A percentile compares a stretch with the other conserved stretches of the same genome.
Evolutionary conservation across 2,329 filamentous ascomycete species (phyloP).

Genomic region (Bipolaris zeicola): DNA sequence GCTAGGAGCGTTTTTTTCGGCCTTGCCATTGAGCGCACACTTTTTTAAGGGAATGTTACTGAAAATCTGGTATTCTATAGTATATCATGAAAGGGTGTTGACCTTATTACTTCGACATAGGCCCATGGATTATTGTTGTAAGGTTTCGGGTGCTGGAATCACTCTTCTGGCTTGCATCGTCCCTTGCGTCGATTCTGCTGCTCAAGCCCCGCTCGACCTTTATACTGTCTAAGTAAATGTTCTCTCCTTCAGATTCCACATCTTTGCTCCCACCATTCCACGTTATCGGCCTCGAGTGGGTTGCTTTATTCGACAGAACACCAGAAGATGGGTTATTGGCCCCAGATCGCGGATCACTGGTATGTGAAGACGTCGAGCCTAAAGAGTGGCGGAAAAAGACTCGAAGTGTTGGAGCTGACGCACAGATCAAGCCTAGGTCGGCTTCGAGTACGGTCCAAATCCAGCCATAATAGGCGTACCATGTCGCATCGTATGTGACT

Average conservation of each 20-base stretch:
- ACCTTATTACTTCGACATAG: not conserved
- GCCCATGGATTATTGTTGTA: not conserved
- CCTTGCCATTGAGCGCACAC: not conserved
- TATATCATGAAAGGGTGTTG: not conserved
- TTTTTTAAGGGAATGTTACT: not conserved
- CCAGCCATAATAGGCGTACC: not conserved
- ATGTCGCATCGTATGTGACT: not conserved
- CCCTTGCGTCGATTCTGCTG: not conserved
- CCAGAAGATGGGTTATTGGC: not conserved
- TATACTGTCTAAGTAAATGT: not conserved
- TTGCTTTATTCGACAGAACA: not conserved
- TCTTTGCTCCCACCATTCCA: not conserved
- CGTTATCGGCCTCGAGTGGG: not conserved
- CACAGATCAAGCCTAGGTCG: not conserved
- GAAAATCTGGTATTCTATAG: not conserved
- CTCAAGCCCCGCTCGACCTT: not conserved
- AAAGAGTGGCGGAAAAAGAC: not conserved
- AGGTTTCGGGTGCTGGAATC: not conserved
- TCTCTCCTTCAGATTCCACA: not conserved
- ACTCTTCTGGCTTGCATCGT: not conserved
- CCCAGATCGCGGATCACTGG: not conserved
- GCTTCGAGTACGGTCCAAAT: not conserved
- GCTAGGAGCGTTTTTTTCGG: not conserved
- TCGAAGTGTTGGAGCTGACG: not conserved
- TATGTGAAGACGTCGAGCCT: not conserved